Conservation (phyloP, 345 rosid species). For the Draba incana region DNA sequence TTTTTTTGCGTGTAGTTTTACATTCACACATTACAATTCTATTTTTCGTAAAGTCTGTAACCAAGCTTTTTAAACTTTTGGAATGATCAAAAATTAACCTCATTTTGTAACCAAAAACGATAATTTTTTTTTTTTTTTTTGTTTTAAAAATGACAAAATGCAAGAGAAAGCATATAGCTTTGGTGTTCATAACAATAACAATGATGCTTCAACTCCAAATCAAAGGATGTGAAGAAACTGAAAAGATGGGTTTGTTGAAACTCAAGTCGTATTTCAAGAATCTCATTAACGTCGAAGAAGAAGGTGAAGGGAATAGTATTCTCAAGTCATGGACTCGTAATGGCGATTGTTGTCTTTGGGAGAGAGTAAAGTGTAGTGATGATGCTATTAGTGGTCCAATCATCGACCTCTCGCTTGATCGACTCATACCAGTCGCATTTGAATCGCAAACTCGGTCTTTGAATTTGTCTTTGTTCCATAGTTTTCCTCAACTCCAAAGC, state of each 20-base stretch:
- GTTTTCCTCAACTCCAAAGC: too few relatives aligned
- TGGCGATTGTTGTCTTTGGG: too few relatives aligned
- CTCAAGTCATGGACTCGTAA: too few relatives aligned
- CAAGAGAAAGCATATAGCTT: slow-evolving; percentile 16
- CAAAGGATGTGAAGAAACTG: slow-evolving; percentile 13
- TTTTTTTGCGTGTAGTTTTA: neutral
- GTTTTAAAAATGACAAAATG: neutral
- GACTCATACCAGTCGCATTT: slow-evolving; percentile 15
- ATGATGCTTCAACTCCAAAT: slow-evolving; percentile 21
- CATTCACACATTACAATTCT: slow-evolving; percentile 26
- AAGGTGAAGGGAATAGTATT: too few relatives aligned
- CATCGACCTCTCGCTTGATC: slow-evolving; percentile 24
- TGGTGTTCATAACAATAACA: slow-evolving; percentile 23
- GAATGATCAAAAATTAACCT: neutral
- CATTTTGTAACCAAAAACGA: neutral
- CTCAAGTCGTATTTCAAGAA: slow-evolving; percentile 26
- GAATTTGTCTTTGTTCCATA: too few relatives aligned
- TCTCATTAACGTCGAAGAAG: neutral
- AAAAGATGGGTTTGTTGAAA: slow-evolving; percentile 19
- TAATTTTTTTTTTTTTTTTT: too few relatives aligned
- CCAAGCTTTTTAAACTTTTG: neutral
- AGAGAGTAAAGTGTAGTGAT: too few relatives aligned
- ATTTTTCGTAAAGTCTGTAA: neutral
- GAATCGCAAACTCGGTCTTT: too few relatives aligned
- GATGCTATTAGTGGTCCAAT: too few relatives aligned